Evolutionary conservation across 768 basidiomycete genomes (phyloP).

Genomic region (Coprinellus micaceus): DNA sequence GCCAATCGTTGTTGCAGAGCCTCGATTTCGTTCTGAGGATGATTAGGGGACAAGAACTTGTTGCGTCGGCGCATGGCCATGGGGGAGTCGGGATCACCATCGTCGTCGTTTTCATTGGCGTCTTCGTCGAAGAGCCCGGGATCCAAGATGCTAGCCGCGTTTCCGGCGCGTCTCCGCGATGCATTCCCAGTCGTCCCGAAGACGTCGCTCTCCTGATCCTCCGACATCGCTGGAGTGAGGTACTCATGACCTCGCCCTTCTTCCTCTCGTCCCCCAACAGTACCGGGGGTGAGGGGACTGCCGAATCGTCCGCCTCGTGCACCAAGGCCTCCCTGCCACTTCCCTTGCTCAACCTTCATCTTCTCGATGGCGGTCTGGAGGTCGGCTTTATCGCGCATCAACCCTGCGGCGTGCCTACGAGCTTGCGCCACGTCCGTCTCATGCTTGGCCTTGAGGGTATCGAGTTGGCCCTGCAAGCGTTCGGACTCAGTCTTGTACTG

Average conservation of each 20-base stretch:
- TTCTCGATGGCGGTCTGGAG: slow-evolving; percentile 77
- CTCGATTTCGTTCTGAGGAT: slow-evolving; percentile 79
- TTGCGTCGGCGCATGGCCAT: slow-evolving; percentile 6
- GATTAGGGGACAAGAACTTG: slow-evolving; percentile 63
- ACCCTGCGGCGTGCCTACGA: slow-evolving; percentile 79
- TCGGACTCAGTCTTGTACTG: slow-evolving; percentile 85
- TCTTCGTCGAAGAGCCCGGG: slow-evolving; percentile 30
- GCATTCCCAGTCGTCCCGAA: slow-evolving; percentile 60
- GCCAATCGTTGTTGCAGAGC: slow-evolving; percentile 76
- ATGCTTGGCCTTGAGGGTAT: slow-evolving; percentile 83
- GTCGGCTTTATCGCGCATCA: slow-evolving; percentile 91
- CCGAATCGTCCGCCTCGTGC: slow-evolving; percentile 62
- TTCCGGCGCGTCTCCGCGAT: slow-evolving; percentile 58
- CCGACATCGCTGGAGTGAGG: slow-evolving; percentile 56
- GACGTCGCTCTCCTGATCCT: slow-evolving; percentile 59
- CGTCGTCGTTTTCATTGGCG: slow-evolving; percentile 3
- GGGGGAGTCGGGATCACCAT: slow-evolving; percentile 9
- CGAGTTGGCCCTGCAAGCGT: slow-evolving; percentile 55
- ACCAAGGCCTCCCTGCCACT: slow-evolving; percentile 36
- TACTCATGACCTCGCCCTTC: slow-evolving; percentile 30
- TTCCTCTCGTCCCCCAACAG: slow-evolving; percentile 23
- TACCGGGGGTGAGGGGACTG: slow-evolving; percentile 71
- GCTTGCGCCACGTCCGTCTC: slow-evolving; percentile 94
- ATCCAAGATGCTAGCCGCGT: slow-evolving; percentile 39
- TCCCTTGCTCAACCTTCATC: slow-evolving; percentile 67